These are phyloP conservation scores for Aspergillus floridensis DNA, from an alignment of 2,329 filamentous ascomycete species.

Conservation along the genomic window DNA sequence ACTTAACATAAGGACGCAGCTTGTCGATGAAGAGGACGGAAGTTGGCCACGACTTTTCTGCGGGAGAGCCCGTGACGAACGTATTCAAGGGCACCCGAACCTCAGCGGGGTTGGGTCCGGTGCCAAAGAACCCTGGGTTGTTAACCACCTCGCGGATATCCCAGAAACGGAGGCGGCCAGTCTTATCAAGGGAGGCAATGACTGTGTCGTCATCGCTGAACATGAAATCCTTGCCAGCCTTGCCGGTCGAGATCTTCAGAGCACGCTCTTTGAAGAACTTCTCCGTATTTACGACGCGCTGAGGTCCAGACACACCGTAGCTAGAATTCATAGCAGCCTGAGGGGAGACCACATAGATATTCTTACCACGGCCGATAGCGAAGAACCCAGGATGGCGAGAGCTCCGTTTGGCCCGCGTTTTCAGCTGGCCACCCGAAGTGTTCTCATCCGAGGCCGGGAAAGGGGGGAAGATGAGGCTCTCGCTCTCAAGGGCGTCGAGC, in stretches of 20 bases:
- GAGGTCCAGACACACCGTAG: conserved; percentile 52
- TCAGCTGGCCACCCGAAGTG: conserved; percentile 84
- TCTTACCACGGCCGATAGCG: conserved; percentile 91
- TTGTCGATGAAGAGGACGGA: conserved; percentile 96
- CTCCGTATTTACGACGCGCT: conserved; percentile 74
- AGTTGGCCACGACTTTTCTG: conserved; percentile 94
- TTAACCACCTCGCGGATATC: conserved; percentile 78
- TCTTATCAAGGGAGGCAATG: conserved; percentile 94
- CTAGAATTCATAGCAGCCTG: conserved; percentile 50
- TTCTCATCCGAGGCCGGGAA: conserved; percentile 84
- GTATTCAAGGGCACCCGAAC: conserved; percentile 84
- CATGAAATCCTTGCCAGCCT: conserved; percentile 95
- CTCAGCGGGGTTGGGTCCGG: conserved; percentile 59
- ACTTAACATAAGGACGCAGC: conserved; percentile 86
- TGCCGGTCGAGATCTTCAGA: conserved; percentile 92
- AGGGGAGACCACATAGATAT: conserved; percentile 81
- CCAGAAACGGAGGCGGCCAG: conserved; percentile 96
- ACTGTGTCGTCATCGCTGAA: conserved; percentile 96
- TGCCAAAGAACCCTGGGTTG: conserved; percentile 42
- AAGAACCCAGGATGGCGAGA: conserved; percentile 90
- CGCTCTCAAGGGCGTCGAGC: conserved; percentile 73
- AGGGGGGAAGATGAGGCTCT: conserved; percentile 86
- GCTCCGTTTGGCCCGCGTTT: conserved; percentile 90
- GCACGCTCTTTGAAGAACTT: conserved; percentile 82
- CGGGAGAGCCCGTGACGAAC: conserved; percentile 78